These are phyloP conservation scores for Symbiodinium pilosum DNA, from an alignment of 73 alveolate genomes.

Conservation along the genomic window DNA sequence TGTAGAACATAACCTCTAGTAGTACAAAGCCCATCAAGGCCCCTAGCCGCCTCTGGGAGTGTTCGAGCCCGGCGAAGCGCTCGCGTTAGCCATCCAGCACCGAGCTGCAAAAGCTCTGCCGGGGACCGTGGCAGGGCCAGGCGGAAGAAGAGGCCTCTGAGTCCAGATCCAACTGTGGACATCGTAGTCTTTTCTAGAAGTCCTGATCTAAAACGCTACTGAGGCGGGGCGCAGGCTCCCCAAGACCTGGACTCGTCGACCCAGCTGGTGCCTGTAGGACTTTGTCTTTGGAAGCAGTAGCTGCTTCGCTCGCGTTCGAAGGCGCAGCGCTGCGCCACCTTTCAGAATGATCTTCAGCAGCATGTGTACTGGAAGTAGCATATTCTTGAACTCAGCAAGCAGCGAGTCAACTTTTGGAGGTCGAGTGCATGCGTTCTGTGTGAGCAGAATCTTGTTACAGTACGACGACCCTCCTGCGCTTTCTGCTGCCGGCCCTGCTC, in stretches of 20 bases:
- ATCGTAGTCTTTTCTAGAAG: not conserved
- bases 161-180: not conserved
- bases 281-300: not conserved
- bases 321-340: slow-evolving; percentile 8
- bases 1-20: too few relatives aligned
- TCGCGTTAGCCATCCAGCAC: slow-evolving; percentile 62
- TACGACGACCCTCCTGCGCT: not conserved
- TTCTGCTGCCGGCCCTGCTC: too few relatives aligned
- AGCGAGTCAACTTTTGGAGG: not conserved
- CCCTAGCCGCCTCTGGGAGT: slow-evolving; percentile 42
- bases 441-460: not conserved
- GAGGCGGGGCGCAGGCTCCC: not conserved
- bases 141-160: not conserved
- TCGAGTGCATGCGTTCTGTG: not conserved
- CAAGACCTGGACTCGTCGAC: not conserved
- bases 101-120: slow-evolving; percentile 30
- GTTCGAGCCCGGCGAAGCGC: slow-evolving; percentile 54
- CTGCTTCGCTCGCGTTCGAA: not conserved
- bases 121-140: not conserved
- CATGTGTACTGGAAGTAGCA: not conserved
- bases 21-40: too few relatives aligned
- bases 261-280: not conserved
- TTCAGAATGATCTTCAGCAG: not conserved
- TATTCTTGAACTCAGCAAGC: not conserved
- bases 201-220: too few relatives aligned